Evolutionary conservation across 805 yeast genomes (phyloP).

Genomic region (Blastobotrys attinorum): DNA sequence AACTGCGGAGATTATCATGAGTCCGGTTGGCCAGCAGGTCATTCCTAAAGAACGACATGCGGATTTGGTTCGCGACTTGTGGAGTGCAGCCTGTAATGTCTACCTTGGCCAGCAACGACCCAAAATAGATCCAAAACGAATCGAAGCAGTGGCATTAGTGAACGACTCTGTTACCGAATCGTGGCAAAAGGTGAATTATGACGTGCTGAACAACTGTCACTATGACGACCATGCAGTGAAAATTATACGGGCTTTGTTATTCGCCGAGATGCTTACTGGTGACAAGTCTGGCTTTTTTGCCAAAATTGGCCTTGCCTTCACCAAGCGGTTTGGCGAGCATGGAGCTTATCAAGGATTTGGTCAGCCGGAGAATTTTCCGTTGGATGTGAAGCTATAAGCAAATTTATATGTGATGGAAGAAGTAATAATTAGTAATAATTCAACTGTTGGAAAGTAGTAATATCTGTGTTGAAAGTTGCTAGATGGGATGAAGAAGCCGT

Average conservation of each 20-base stretch:
- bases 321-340: neutral
- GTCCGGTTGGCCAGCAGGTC: neutral
- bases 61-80: slow-evolving; percentile 8
- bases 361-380: too few species aligned
- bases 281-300: slow-evolving; percentile 17
- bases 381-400: too few species aligned
- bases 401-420: too few species aligned
- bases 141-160: neutral
- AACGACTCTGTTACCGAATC: slow-evolving; percentile 6
- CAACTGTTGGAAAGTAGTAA: too few species aligned
- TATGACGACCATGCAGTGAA: slow-evolving; percentile 17
- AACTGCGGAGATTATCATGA: slow-evolving; percentile 15
- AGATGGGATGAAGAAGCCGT: too few species aligned
- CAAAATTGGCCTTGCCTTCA: slow-evolving; percentile 15
- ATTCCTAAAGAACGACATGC: slow-evolving; percentile 8
- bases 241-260: slow-evolving; percentile 18
- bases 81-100: slow-evolving; percentile 14
- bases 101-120: slow-evolving; percentile 18
- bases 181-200: slow-evolving; percentile 12
- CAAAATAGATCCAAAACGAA: slow-evolving; percentile 7
- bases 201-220: neutral
- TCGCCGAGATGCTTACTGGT: slow-evolving; percentile 12
- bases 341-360: neutral
- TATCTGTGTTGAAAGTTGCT: too few species aligned
- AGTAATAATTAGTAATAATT: too few species aligned